Conservation (phyloP, 2,329 filamentous ascomycete species). For the Helicocarpus griseus region DNA sequence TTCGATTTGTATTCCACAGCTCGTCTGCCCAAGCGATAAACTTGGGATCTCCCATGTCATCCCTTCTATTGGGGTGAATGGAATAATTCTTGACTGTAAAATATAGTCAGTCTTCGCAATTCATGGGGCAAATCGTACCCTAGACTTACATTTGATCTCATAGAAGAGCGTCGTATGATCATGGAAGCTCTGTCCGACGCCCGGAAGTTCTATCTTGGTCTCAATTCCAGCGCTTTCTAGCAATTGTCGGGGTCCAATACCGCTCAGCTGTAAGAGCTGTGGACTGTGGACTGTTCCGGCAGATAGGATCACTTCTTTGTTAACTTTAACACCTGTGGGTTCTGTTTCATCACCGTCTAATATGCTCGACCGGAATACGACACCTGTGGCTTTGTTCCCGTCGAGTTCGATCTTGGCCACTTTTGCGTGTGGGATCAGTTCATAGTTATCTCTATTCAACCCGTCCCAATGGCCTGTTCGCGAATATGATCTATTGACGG, state of each 20-base stretch:
- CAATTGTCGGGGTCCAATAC: conserved; percentile 32
- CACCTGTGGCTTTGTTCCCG: background rate
- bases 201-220: conserved; percentile 35
- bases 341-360: too few relatives aligned
- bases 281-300: conserved; percentile 31
- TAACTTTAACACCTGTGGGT: too few relatives aligned
- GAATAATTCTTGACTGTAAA: too few relatives aligned
- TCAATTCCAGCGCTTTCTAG: conserved; percentile 30
- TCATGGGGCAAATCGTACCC: too few relatives aligned
- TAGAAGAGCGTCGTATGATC: conserved; percentile 8
- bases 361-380: too few relatives aligned
- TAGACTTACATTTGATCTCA: background rate
- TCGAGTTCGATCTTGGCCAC: background rate
- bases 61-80: too few relatives aligned
- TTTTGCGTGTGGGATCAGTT: background rate
- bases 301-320: conserved; percentile 32
- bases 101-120: too few relatives aligned
- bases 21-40: too few relatives aligned
- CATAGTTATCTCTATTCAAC: background rate
- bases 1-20: too few relatives aligned
- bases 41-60: too few relatives aligned
- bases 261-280: conserved; percentile 40
- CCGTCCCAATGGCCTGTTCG: background rate
- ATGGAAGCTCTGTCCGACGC: conserved; percentile 32
- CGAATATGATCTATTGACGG: background rate